A percentile compares a stretch with the other conserved stretches of the same genome.
These are phyloP conservation scores for Calocybe indica DNA, from an alignment of 768 basidiomycete genomes.

Conservation along the genomic window DNA sequence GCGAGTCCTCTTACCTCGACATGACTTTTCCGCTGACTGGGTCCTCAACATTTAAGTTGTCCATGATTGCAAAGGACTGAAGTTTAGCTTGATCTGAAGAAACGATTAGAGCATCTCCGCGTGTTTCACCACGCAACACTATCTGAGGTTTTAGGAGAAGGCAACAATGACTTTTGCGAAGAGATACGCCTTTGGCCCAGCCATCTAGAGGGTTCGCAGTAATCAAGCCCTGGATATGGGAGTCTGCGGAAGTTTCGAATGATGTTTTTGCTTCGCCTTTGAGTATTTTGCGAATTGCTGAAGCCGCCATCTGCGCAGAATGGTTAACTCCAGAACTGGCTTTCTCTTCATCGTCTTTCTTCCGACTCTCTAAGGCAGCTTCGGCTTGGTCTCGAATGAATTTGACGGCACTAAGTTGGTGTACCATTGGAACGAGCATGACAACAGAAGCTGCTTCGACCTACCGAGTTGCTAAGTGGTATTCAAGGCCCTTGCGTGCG, in stretches of 20 bases:
- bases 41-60: conserved; percentile 72
- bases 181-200: conserved; percentile 66
- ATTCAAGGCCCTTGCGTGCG: conserved; percentile 73
- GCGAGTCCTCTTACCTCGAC: conserved; percentile 53
- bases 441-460: not conserved
- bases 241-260: conserved; percentile 26
- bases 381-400: conserved; percentile 83
- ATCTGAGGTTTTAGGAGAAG: conserved; percentile 91
- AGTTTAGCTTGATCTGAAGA: conserved; percentile 79
- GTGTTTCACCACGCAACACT: conserved; percentile 57
- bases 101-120: conserved; percentile 56
- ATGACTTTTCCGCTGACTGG: conserved; percentile 81
- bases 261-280: conserved; percentile 48
- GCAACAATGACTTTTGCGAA: conserved; percentile 71
- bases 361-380: conserved; percentile 25
- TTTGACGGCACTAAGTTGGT: conserved; percentile 59
- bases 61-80: conserved; percentile 76
- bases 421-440: conserved; percentile 4
- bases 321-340: conserved; percentile 22
- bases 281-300: conserved; percentile 60
- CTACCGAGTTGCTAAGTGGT: conserved; percentile 82
- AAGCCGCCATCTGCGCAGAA: conserved; percentile 62
- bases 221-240: conserved; percentile 22
- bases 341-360: conserved; percentile 16
- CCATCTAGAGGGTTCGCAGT: conserved; percentile 57